Evolutionary conservation across 2,329 filamentous ascomycete species (phyloP).

Genomic region (Penicillium sp.): DNA sequence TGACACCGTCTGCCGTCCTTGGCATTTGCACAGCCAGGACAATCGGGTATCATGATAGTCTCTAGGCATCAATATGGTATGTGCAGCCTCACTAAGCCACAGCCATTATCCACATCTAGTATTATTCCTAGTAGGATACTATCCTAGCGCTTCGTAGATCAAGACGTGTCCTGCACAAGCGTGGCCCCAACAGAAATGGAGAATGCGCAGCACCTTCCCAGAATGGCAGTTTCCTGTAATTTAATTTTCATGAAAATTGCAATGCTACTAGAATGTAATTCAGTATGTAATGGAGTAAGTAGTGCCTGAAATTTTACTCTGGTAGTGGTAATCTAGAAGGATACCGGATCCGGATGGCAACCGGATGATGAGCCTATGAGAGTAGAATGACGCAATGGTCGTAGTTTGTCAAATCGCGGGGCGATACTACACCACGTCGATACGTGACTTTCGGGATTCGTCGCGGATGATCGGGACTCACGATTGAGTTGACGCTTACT

Average conservation of each 20-base stretch:
- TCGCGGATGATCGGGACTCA: not conserved
- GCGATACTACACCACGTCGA: not conserved
- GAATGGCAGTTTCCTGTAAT: not conserved
- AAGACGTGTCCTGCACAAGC: not conserved
- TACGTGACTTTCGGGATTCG: not conserved
- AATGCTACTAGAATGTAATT: not conserved
- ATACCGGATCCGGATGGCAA: not conserved
- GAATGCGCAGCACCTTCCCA: not conserved
- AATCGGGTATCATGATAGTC: not conserved
- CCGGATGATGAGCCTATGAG: not conserved
- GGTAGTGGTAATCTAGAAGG: not conserved
- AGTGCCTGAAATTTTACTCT: not conserved
- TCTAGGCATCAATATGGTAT: not conserved
- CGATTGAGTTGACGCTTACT: not conserved
- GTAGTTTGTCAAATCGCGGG: not conserved
- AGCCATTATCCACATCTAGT: not conserved
- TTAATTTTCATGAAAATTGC: not conserved
- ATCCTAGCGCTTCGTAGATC: not conserved
- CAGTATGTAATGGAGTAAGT: not conserved
- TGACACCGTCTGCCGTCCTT: not conserved
- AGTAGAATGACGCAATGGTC: not conserved
- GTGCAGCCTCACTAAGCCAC: not conserved
- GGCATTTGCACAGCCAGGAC: constrained; percentile 1
- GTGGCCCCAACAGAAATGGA: not conserved
- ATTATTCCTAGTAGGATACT: not conserved